Conservation (phyloP, 371 early-diverging fungal species). For the Smittium culicis region DNA sequence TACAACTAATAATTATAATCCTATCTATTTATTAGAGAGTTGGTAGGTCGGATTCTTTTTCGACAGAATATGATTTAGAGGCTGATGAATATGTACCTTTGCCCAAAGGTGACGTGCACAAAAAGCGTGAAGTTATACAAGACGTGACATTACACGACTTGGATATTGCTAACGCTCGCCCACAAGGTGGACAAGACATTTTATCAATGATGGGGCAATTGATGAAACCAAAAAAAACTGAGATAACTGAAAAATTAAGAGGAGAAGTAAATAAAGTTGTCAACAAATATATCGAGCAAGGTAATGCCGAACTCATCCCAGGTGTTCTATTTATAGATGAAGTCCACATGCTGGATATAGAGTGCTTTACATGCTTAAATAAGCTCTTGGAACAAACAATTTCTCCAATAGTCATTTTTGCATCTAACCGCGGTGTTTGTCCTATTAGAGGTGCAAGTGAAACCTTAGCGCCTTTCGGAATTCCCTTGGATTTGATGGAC, state of each 20-base stretch:
- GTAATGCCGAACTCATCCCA: constrained; percentile 91
- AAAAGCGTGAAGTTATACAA: constrained; percentile 93
- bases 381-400: constrained; percentile 86
- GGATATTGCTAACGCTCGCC: constrained; percentile 94
- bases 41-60: constrained; percentile 90
- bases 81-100: constrained; percentile 94
- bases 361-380: constrained; percentile 97
- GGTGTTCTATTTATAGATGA: constrained; percentile 98
- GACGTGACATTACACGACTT: constrained; percentile 97
- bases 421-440: constrained; percentile 94
- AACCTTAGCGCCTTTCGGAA: constrained; percentile 80
- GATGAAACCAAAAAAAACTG: constrained; percentile 94
- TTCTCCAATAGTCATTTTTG: constrained; percentile 95
- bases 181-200: constrained; percentile 92
- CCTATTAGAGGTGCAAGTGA: constrained; percentile 68
- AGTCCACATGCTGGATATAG: constrained; percentile 97
- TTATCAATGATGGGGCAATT: constrained; percentile 95
- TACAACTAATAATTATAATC: no score
- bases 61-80: constrained; percentile 92
- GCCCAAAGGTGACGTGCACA: constrained; percentile 98
- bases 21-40: constrained; percentile 47
- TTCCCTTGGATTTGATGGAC: constrained; percentile 94
- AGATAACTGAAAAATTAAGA: constrained; percentile 93
- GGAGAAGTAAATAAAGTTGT: constrained; percentile 98
- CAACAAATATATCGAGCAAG: constrained; percentile 96